phyloP scores from a whole-genome alignment of 2,329 filamentous ascomycete species.

The Davidsoniella neocaledoniae region DNA sequence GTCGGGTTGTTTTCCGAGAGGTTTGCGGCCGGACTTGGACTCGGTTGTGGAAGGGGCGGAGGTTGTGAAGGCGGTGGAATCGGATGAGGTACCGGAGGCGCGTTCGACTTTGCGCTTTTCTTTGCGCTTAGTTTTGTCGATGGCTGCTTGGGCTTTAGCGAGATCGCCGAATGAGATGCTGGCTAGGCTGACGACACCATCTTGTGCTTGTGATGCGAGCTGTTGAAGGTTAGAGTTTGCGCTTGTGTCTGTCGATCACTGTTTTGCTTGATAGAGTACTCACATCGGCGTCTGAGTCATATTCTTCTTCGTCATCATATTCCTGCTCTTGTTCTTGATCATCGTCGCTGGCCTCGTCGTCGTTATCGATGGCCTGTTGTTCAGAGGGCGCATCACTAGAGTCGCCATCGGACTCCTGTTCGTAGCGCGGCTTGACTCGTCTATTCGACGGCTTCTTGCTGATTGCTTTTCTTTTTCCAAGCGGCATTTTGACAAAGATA shows the following conservation, averaged over 20 bases:
- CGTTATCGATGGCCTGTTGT: conserved; percentile 18
- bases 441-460: conserved; percentile 2
- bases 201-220: not conserved
- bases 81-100: conserved; percentile 14
- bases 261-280: not conserved
- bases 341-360: conserved; percentile 17
- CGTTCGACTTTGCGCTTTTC: conserved; percentile 16
- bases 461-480: conserved; percentile 26
- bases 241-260: not conserved
- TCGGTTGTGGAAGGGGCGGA: conserved; percentile 22
- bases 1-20: not conserved
- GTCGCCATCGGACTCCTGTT: conserved; percentile 26
- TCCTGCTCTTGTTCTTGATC: conserved; percentile 18
- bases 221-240: not conserved
- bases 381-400: conserved; percentile 19
- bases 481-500: conserved; percentile 18
- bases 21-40: conserved; percentile 18
- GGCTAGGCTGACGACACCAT: conserved; percentile 22
- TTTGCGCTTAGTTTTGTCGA: conserved; percentile 23
- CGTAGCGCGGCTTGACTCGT: conserved; percentile 11
- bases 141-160: conserved; percentile 63
- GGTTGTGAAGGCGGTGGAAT: conserved; percentile 16
- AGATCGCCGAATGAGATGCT: conserved; percentile 78
- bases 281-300: conserved; percentile 12
- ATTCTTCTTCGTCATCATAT: conserved; percentile 16